phyloP scores from a whole-genome alignment of 805 yeast genomes.

The Ogataea neopini region DNA sequence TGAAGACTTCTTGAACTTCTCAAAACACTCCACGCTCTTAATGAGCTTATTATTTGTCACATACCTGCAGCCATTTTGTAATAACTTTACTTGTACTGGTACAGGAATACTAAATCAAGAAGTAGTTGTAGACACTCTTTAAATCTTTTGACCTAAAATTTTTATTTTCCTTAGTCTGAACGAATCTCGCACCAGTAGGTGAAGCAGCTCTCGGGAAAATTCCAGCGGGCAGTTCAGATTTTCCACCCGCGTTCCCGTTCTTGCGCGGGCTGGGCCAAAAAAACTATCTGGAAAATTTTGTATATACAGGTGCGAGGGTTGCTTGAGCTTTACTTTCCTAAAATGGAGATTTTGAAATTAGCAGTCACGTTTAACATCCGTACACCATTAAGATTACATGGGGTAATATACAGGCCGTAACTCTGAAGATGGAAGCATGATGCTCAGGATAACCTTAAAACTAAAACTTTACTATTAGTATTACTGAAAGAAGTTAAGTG shows the following conservation, averaged over 20 bases:
- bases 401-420: background rate
- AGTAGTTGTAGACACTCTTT: background rate
- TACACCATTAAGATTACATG: background rate
- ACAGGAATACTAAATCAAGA: slow-evolving; percentile 2
- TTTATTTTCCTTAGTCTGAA: slow-evolving; percentile 2
- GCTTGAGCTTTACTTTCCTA: background rate
- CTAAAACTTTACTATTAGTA: background rate
- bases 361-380: slow-evolving; percentile 5
- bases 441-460: too few relatives aligned
- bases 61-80: slow-evolving; percentile 35
- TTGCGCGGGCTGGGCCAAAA: background rate
- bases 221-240: background rate
- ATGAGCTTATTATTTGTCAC: slow-evolving; percentile 11
- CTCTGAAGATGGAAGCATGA: background rate
- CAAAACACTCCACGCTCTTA: background rate
- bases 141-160: slow-evolving; percentile 6
- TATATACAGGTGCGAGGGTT: slow-evolving; percentile 8
- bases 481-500: background rate
- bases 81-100: slow-evolving; percentile 7
- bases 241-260: slow-evolving; percentile 1
- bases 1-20: background rate
- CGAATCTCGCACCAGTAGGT: slow-evolving; percentile 4
- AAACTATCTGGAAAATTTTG: background rate
- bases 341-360: background rate
- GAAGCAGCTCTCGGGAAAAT: slow-evolving; percentile 5